phyloP scores from a whole-genome alignment of 2,329 filamentous ascomycete species.

The Monosporascus sp. region DNA sequence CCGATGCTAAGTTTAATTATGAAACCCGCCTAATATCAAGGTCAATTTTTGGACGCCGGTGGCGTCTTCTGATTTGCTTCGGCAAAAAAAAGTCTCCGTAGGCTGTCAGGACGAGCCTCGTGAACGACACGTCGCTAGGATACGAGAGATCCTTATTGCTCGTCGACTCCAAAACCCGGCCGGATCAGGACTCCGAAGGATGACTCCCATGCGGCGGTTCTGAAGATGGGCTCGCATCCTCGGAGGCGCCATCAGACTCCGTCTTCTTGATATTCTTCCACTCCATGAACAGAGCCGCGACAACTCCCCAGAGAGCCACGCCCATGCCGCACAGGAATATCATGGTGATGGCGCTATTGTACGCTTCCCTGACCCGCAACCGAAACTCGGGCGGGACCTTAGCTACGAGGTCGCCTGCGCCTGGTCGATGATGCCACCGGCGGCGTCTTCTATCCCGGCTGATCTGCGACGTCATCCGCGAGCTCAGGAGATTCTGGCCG shows the following conservation, averaged over 20 bases:
- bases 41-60: too few relatives aligned
- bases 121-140: not conserved
- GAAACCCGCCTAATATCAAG: too few relatives aligned
- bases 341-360: slow-evolving; percentile 49
- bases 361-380: slow-evolving; percentile 45
- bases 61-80: too few relatives aligned
- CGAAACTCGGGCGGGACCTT: slow-evolving; percentile 41
- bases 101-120: too few relatives aligned
- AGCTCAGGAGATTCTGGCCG: slow-evolving; percentile 36
- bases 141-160: not conserved
- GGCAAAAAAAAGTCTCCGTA: too few relatives aligned
- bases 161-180: not conserved
- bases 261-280: slow-evolving; percentile 54
- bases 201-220: not conserved
- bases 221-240: not conserved
- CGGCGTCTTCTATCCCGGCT: slow-evolving; percentile 24
- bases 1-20: too few relatives aligned
- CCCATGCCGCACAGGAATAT: slow-evolving; percentile 54
- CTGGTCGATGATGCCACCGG: slow-evolving; percentile 24
- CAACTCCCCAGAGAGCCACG: slow-evolving; percentile 40
- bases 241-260: slow-evolving; percentile 7
- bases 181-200: too few relatives aligned
- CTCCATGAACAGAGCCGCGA: slow-evolving; percentile 49
- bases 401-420: slow-evolving; percentile 46
- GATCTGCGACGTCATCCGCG: slow-evolving; percentile 26